These are phyloP conservation scores for Lophiostoma macrostomum DNA, from an alignment of 495 filamentous ascomycete genomes.

Conservation along the genomic window DNA sequence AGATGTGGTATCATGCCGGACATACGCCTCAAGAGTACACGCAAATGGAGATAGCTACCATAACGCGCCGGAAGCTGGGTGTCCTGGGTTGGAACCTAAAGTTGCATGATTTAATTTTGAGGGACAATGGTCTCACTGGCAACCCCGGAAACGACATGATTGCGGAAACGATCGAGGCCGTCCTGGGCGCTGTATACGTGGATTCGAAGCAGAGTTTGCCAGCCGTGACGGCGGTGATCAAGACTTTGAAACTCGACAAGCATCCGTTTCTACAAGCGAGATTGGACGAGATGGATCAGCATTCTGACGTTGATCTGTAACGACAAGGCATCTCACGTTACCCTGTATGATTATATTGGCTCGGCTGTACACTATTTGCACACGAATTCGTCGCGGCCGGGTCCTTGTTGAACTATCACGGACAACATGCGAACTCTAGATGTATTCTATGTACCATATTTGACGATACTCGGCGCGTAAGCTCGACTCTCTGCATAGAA, in stretches of 20 bases:
- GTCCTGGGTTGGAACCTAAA: neutral
- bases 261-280: neutral
- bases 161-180: conserved; percentile 2
- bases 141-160: neutral
- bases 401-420: too few species aligned
- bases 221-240: neutral
- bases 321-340: too few species aligned
- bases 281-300: too few species aligned
- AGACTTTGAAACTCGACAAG: neutral
- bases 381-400: too few species aligned
- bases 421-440: too few species aligned
- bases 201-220: neutral
- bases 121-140: neutral
- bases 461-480: too few species aligned
- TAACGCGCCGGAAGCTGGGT: neutral
- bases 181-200: neutral
- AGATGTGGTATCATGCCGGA: neutral
- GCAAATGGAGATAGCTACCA: neutral
- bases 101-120: neutral
- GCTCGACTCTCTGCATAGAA: too few species aligned
- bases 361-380: too few species aligned
- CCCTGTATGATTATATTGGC: too few species aligned
- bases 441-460: too few species aligned
- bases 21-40: neutral
- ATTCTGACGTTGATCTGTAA: too few species aligned